These are phyloP conservation scores for Backusella tarrabulga DNA, from an alignment of 192 early-diverging fungal species.

Conservation along the genomic window DNA sequence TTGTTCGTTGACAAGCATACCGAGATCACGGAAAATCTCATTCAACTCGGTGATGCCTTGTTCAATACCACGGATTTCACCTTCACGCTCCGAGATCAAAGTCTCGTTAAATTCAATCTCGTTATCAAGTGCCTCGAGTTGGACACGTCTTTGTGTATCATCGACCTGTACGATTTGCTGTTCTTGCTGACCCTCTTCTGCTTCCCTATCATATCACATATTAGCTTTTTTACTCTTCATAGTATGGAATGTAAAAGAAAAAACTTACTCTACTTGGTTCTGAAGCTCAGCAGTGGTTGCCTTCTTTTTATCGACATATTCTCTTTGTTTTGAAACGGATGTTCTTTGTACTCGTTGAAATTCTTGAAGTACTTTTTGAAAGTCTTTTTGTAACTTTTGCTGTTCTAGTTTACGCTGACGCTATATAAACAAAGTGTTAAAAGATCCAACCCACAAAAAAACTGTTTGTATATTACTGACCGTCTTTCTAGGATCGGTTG, in stretches of 20 bases:
- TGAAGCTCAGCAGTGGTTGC: conserved; percentile 37
- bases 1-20: conserved; percentile 97
- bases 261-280: conserved; percentile 28
- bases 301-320: conserved; percentile 79
- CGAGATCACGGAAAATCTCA: conserved; percentile 95
- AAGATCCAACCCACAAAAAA: no score
- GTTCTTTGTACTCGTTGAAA: conserved; percentile 86
- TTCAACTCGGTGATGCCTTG: conserved; percentile 92
- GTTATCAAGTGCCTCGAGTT: conserved; percentile 78
- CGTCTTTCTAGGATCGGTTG: conserved; percentile 24
- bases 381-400: conserved; percentile 93
- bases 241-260: neutral
- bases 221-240: no score
- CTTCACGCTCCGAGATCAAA: conserved; percentile 91
- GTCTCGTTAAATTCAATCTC: conserved; percentile 95
- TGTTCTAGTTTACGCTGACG: conserved; percentile 83
- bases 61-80: conserved; percentile 90
- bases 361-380: conserved; percentile 85
- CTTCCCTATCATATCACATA: neutral
- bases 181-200: conserved; percentile 40
- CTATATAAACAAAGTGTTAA: conserved; percentile 24
- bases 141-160: conserved; percentile 53
- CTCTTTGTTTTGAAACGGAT: conserved; percentile 80
- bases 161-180: conserved; percentile 63
- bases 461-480: conserved; percentile 15